Evolutionary conservation across 2,329 filamentous ascomycete species (phyloP).

Genomic region (Penicillium sumatraense): DNA sequence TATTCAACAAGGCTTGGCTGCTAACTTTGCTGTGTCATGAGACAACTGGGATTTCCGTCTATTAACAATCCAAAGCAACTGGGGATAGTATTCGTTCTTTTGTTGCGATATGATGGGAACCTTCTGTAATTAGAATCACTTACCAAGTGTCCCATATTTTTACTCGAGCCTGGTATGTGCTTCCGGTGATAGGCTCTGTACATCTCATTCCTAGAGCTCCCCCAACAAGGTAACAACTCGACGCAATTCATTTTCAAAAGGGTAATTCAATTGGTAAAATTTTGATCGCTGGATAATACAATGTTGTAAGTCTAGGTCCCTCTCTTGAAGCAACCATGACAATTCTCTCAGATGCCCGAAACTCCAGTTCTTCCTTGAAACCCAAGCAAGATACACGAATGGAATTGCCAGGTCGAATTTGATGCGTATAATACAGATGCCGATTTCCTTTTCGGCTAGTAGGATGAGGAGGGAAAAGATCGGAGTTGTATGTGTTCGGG

Average conservation of each 20-base stretch:
- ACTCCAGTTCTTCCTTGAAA: conserved; percentile 37
- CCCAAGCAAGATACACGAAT: conserved; percentile 11
- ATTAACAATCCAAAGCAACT: not conserved
- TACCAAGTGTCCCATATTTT: conserved; percentile 15
- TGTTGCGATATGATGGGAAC: not conserved
- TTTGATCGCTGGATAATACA: conserved; percentile 31
- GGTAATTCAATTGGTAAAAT: conserved; percentile 22
- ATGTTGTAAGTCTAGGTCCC: conserved; percentile 25
- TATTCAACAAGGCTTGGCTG: not conserved
- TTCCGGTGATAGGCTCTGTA: conserved; percentile 3
- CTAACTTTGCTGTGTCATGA: not conserved
- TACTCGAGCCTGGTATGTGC: conserved; percentile 8
- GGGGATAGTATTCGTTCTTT: not conserved
- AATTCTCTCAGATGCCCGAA: conserved; percentile 36
- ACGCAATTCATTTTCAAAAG: conserved; percentile 9
- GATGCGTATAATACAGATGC: conserved; percentile 38
- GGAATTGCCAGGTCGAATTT: conserved; percentile 6
- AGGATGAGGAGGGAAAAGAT: too few relatives aligned
- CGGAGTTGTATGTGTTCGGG: conserved; percentile 6
- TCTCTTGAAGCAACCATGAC: conserved; percentile 16
- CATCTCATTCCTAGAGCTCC: conserved; percentile 11
- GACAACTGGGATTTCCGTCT: not conserved
- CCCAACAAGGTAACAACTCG: not conserved
- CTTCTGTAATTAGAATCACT: conserved; percentile 9
- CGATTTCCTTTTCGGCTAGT: conserved; percentile 10